Evolutionary conservation across 768 basidiomycete species (phyloP).

Genomic region (Rhizopogon vinicolor): DNA sequence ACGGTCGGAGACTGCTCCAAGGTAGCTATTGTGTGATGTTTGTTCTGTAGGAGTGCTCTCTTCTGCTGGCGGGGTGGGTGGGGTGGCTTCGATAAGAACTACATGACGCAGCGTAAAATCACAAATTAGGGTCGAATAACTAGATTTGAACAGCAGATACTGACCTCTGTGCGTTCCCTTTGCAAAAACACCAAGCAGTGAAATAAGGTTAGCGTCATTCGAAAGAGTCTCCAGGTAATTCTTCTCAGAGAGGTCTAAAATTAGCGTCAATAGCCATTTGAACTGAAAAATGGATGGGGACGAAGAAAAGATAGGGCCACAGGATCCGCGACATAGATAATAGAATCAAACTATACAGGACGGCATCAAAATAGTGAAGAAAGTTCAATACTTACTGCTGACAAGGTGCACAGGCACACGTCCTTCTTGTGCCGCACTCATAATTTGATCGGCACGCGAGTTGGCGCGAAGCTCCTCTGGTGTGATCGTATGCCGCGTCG

Average conservation of each 20-base stretch:
- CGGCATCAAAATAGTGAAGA: background rate
- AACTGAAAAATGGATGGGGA: no score
- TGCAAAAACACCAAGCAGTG: conserved; percentile 62
- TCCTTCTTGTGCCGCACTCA: conserved; percentile 70
- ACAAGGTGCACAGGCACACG: conserved; percentile 71
- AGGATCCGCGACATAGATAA: no score
- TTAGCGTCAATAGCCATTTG: conserved; percentile 1
- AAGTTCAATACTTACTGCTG: conserved; percentile 52
- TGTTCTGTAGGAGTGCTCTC: background rate
- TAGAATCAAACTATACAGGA: background rate
- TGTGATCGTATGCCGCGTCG: conserved; percentile 66
- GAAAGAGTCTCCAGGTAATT: conserved; percentile 67
- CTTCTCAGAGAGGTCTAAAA: conserved; percentile 77
- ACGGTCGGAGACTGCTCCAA: conserved; percentile 76
- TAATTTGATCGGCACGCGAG: conserved; percentile 60
- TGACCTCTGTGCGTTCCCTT: conserved; percentile 69
- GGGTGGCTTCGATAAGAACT: conserved; percentile 52
- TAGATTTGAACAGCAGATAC: conserved; percentile 6
- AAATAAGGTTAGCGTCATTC: conserved; percentile 57
- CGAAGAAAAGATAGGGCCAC: no score
- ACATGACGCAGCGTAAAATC: background rate
- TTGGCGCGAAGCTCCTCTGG: conserved; percentile 58
- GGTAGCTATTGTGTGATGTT: conserved; percentile 30
- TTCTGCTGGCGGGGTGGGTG: conserved; percentile 21
- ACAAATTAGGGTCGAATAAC: background rate